Base-by-base conservation (phyloP, 257 asterid genomes). In the Nemophila menziesii region DNA sequence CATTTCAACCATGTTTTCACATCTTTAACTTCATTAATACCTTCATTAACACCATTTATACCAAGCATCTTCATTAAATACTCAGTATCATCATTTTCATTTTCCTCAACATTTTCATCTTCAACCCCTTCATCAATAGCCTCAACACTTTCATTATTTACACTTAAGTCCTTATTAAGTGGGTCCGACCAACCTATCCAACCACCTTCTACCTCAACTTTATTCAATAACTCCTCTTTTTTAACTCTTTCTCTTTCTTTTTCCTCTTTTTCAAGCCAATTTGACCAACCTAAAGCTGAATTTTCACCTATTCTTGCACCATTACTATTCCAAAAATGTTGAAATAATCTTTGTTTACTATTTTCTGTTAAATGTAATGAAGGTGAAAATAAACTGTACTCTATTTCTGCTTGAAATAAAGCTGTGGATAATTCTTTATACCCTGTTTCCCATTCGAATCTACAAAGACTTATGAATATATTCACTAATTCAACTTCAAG, bases 171-270 rank as follows among this genome's bases (percentile, higher is more conserved):
- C 57, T 70, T 60, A 26, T 48, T 60, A 26, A 49, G 51, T 19
- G 82, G 85, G 55, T 85, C 75, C 48, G 79, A 81, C 98, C 98
- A 90, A 59, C 98, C 96, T 16, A 89, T 70, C 98, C 98, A 90
- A 40, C 96, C 93, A 58, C 98, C 94, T 60, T 78, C 94, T 57
- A 75, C 85, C 20, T 81, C 96, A 54, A 53, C 77, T 27, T 59
- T 56, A 37, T 46, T 52, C 5, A 72, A 67, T 33, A 73, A 58
- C 47, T 78, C 93, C 67, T 90, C 96, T n/a, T 5, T 64, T 7
- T 62, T 56, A 52, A 78, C 71, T 55, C 61, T 67, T 64, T 90
- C 87, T 61, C 94, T 76, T 62, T 77, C 73, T 50, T 90, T 93
- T 60, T 90, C 98, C 79, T 84, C 94, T 62, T 81, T 90, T 63